These are phyloP conservation scores for Voacanga thouarsii DNA, from an alignment of 257 asterid genomes.

Conservation along the genomic window DNA sequence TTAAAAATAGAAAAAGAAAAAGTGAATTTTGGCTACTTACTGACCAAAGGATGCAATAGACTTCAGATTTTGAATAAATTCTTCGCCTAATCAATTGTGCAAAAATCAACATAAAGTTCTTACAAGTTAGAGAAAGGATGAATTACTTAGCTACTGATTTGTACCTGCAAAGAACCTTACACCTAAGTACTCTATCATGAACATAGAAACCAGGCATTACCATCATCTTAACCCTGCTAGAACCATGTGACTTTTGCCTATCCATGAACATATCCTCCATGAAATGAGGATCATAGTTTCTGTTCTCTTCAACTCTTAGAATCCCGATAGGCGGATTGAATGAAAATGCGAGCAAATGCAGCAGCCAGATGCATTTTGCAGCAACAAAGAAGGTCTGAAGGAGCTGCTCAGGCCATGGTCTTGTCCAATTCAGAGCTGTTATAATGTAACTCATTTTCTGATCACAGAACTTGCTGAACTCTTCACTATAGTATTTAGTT, in stretches of 20 bases:
- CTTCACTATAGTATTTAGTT: constrained; percentile 85
- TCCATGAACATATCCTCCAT: constrained; percentile 78
- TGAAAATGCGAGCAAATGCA: constrained; percentile 86
- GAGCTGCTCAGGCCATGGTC: constrained; percentile 92
- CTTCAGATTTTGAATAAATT: background rate
- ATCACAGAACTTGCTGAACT: constrained; percentile 85
- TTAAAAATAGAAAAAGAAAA: background rate
- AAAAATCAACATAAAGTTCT: background rate
- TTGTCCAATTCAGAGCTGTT: constrained; percentile 58
- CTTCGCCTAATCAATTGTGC: background rate
- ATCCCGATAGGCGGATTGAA: constrained; percentile 54
- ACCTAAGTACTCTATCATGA: constrained; percentile 66
- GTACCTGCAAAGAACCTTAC: constrained; percentile 83
- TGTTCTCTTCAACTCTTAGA: constrained; percentile 63
- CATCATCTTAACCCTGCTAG: constrained; percentile 68
- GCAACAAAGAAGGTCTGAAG: constrained; percentile 89
- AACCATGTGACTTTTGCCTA: constrained; percentile 49
- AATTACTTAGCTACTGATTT: constrained; percentile 33
- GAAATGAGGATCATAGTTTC: constrained; percentile 49
- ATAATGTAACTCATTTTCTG: constrained; percentile 80
- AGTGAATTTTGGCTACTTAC: background rate
- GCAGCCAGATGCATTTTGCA: constrained; percentile 90
- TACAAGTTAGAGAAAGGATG: background rate
- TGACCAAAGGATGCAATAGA: background rate
- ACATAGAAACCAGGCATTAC: constrained; percentile 94